Evolutionary conservation across 768 basidiomycete species (phyloP).

Genomic region (Trametes cinnabarina): DNA sequence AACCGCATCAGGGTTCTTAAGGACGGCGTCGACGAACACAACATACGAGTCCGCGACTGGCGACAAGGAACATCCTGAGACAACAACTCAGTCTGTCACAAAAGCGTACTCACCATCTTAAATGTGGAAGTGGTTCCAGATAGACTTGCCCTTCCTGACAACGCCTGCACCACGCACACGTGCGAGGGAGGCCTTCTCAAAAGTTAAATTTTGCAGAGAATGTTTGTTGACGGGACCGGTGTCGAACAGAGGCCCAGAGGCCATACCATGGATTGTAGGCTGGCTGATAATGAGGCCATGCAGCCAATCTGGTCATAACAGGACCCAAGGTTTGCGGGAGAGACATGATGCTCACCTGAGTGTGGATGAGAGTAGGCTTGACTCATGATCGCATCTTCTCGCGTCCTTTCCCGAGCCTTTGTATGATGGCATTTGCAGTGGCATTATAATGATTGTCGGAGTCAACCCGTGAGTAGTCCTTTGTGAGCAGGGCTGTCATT

Average conservation of each 20-base stretch:
- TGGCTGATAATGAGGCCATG: constrained; percentile 53
- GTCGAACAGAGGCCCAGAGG: constrained; percentile 45
- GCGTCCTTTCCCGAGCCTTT: too few species aligned
- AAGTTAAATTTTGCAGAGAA: constrained; percentile 50
- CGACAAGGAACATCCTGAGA: neutral
- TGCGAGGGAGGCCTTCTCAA: constrained; percentile 40
- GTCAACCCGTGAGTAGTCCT: too few species aligned
- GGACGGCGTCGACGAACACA: constrained; percentile 38
- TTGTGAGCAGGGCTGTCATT: too few species aligned
- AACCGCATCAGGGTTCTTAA: constrained; percentile 15
- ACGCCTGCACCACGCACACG: constrained; percentile 48
- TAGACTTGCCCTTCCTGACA: constrained; percentile 55
- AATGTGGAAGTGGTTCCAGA: constrained; percentile 61
- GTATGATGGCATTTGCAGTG: too few species aligned
- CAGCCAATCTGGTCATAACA: too few species aligned
- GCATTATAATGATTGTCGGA: too few species aligned
- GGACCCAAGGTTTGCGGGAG: too few species aligned
- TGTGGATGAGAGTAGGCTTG: too few species aligned
- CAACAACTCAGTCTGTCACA: too few species aligned
- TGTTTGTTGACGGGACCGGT: constrained; percentile 49
- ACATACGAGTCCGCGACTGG: constrained; percentile 44
- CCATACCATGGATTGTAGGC: constrained; percentile 57
- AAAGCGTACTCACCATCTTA: constrained; percentile 42
- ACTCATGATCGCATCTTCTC: too few species aligned
- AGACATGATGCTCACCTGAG: too few species aligned